Percentiles rank a stretch among this genome's conserved stretches.
These are phyloP conservation scores for Fusarium musae DNA, from an alignment of 2,329 filamentous ascomycete genomes.

Conservation along the genomic window DNA sequence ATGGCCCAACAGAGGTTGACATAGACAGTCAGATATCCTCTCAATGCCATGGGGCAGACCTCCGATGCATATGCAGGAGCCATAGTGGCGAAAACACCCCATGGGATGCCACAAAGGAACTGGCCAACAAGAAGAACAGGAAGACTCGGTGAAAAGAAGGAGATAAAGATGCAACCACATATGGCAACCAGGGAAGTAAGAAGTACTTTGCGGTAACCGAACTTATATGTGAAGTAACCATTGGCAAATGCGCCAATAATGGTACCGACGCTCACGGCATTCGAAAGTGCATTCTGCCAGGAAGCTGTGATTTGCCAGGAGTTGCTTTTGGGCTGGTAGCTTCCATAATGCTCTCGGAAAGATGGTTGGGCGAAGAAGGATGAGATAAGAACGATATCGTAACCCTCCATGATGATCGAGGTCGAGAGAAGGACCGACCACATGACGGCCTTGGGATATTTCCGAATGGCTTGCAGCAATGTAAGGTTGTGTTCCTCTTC, in stretches of 20 bases:
- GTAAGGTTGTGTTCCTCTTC: constrained; percentile 29
- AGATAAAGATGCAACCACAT: constrained; percentile 46
- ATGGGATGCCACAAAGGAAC: constrained; percentile 57
- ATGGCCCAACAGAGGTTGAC: constrained; percentile 58
- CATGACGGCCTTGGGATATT: constrained; percentile 29
- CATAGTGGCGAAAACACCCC: constrained; percentile 57
- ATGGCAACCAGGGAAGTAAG: constrained; percentile 49
- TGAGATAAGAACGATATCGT: constrained; percentile 44
- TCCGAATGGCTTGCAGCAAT: constrained; percentile 23
- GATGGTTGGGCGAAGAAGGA: constrained; percentile 48
- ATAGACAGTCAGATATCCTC: constrained; percentile 55
- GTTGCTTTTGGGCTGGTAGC: constrained; percentile 19
- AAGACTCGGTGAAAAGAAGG: constrained; percentile 50
- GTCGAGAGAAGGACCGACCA: constrained; percentile 42
- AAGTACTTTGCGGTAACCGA: constrained; percentile 59
- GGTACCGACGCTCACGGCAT: constrained; percentile 20
- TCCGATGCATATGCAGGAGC: constrained; percentile 58
- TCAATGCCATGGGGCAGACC: constrained; percentile 55
- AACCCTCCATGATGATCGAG: constrained; percentile 53
- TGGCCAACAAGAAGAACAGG: constrained; percentile 57
- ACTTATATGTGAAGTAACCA: constrained; percentile 35
- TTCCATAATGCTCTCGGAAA: constrained; percentile 43
- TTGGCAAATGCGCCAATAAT: constrained; percentile 40
- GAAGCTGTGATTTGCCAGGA: constrained; percentile 24
- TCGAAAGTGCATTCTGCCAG: constrained; percentile 23